Conservation (phyloP, 2,329 filamentous ascomycete genomes). For the Rhinocladiella similis region DNA sequence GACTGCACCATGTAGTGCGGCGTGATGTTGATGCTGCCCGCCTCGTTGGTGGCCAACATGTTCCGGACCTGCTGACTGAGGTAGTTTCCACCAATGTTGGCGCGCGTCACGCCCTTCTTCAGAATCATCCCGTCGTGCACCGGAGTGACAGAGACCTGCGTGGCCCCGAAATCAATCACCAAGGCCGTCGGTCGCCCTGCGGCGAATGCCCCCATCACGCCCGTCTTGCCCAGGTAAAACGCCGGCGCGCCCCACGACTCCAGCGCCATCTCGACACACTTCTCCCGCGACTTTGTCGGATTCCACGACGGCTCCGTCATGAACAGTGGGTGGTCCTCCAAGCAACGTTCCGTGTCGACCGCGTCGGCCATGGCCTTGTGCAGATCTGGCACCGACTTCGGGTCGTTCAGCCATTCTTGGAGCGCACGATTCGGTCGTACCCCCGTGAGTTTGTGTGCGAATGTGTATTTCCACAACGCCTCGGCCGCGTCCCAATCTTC, state of each 20-base stretch:
- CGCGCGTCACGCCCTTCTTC: slow-evolving; percentile 84
- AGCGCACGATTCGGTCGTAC: slow-evolving; percentile 67
- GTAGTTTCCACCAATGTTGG: slow-evolving; percentile 83
- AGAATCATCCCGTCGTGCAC: slow-evolving; percentile 94
- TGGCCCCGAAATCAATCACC: slow-evolving; percentile 87
- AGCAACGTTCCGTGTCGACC: slow-evolving; percentile 69
- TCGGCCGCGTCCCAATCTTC: slow-evolving; percentile 95
- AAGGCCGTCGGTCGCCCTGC: slow-evolving; percentile 91
- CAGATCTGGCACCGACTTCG: slow-evolving; percentile 49
- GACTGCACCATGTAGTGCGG: slow-evolving; percentile 86
- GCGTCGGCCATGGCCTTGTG: slow-evolving; percentile 62
- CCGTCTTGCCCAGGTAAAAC: slow-evolving; percentile 87
- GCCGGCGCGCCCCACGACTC: slow-evolving; percentile 94
- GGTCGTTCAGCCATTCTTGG: slow-evolving; percentile 77
- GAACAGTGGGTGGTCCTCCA: slow-evolving; percentile 85
- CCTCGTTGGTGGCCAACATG: slow-evolving; percentile 67
- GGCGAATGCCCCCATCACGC: slow-evolving; percentile 87
- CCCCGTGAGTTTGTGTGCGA: slow-evolving; percentile 84
- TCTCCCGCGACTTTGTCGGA: slow-evolving; percentile 80
- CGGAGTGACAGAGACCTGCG: slow-evolving; percentile 83
- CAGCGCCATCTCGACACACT: slow-evolving; percentile 94
- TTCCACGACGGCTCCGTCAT: slow-evolving; percentile 97
- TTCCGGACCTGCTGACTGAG: slow-evolving; percentile 83
- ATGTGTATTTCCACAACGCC: slow-evolving; percentile 88
- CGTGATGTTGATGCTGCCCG: slow-evolving; percentile 71